These are phyloP conservation scores for Pseudofabraea citricarpa DNA, from an alignment of 2,329 filamentous ascomycete genomes.

Conservation along the genomic window DNA sequence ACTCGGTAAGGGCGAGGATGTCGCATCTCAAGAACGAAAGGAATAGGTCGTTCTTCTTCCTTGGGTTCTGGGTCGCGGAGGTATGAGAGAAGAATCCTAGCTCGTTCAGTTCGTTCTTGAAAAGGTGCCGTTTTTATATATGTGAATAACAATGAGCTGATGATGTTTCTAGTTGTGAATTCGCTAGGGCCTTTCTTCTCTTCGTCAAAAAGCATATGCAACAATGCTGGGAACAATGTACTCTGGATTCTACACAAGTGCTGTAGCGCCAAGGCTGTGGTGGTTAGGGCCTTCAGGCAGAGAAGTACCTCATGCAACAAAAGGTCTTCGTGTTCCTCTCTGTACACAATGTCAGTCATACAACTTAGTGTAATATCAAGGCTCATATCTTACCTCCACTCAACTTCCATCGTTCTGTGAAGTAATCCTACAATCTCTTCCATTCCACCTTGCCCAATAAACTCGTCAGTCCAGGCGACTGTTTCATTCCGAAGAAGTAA, in stretches of 20 bases:
- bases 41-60: conserved; percentile 70
- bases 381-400: conserved; percentile 78
- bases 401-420: conserved; percentile 88
- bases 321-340: conserved; percentile 92
- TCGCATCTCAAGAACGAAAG: conserved; percentile 87
- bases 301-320: conserved; percentile 88
- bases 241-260: conserved; percentile 76
- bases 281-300: conserved; percentile 91
- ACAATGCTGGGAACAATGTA: conserved; percentile 77
- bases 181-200: conserved; percentile 97
- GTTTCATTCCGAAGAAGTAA: conserved; percentile 90
- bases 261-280: conserved; percentile 78
- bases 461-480: conserved; percentile 89
- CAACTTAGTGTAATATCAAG: too few relatives aligned
- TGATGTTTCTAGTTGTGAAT: conserved; percentile 87
- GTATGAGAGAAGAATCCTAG: conserved; percentile 70
- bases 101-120: conserved; percentile 61
- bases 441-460: conserved; percentile 88
- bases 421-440: conserved; percentile 81
- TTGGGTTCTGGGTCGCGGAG: conserved; percentile 74
- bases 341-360: conserved; percentile 31
- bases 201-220: conserved; percentile 92
- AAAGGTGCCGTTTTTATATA: conserved; percentile 69
- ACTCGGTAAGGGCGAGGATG: conserved; percentile 82
- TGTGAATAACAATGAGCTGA: conserved; percentile 83